Base-by-base conservation (phyloP, 192 early-diverging fungal genomes). In the Backusella tuberculispora region DNA sequence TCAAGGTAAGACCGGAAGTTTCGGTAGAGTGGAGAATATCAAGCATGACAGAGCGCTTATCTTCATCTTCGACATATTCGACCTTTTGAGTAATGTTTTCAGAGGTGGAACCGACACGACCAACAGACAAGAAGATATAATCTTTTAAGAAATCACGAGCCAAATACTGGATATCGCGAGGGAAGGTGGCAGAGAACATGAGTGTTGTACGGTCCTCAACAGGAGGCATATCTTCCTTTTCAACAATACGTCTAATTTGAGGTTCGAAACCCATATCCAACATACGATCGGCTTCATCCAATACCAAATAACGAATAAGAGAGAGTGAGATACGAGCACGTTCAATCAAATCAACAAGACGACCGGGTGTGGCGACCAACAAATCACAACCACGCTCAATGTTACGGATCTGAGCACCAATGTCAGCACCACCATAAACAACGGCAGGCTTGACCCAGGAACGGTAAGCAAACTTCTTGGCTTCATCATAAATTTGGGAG, bases 241-340 rank as follows among this genome's bases (percentile, higher is more conserved):
- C 92, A 65, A 97, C 90, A 80, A 99, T 95, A 69, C 93, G 91
- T 74, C 91, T 88, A 76, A 99, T 97, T 76, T 95, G 93, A 71
- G 92, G 92, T 78, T 99, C 95, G 86, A 97, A 97, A 72, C 95
- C 96, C 80, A 93, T 91, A 77, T 99, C 96, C 78, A 99, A 88
- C 97, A 97, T 99, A 73, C 97, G 91, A 86, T 99, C 97, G 34
- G 96, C 96, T 83, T 98, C 97, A 76, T 99, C 97, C 42, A 98
- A 87, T 40, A 99, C 97, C 64, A 98, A 82, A 77, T 90, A 99
- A 34, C 87, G 83, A 4, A 96, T 91, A 42, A 92, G 83, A 41
- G 89, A 88, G 50, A 98, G 80, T 46, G 95, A 92, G 43, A 93
- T 85, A 34, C 89, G 89, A 72, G 90, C 87, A 84, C 92, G 88